Conservation (phyloP, 257 asterid species). For the Scutellaria minor region DNA sequence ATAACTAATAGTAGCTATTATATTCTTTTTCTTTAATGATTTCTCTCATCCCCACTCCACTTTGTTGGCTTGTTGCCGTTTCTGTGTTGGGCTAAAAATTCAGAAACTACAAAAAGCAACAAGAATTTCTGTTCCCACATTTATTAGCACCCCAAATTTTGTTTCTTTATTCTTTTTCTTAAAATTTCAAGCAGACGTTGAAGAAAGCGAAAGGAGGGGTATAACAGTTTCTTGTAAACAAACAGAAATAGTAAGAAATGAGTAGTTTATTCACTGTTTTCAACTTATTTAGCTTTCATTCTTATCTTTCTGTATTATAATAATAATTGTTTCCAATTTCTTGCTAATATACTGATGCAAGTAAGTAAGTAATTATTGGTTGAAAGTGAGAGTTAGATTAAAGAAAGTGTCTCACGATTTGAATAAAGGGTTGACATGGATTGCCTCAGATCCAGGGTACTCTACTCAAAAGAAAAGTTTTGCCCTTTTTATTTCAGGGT, state of each 20-base stretch:
- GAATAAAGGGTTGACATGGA: slow-evolving; percentile 62
- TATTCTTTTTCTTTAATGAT: slow-evolving; percentile 34
- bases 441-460: slow-evolving; percentile 97
- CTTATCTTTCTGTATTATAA: slow-evolving; percentile 6
- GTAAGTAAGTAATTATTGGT: slow-evolving; percentile 42
- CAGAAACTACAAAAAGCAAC: slow-evolving; percentile 18
- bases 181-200: slow-evolving; percentile 40
- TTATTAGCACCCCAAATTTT: slow-evolving; percentile 6
- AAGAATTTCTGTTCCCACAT: slow-evolving; percentile 8
- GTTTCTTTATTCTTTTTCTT: slow-evolving; percentile 29
- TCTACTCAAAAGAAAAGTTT: slow-evolving; percentile 42
- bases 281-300: slow-evolving; percentile 25
- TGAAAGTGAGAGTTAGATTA: slow-evolving; percentile 47
- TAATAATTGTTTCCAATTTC: slow-evolving; percentile 22
- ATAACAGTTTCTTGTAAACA: slow-evolving; percentile 23
- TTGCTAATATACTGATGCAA: slow-evolving; percentile 35
- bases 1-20: slow-evolving; percentile 20
- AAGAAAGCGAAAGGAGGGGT: slow-evolving; percentile 42
- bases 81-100: slow-evolving; percentile 20
- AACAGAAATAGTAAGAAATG: slow-evolving; percentile 28
- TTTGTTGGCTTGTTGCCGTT: slow-evolving; percentile 36
- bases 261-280: slow-evolving; percentile 29
- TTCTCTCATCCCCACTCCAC: slow-evolving; percentile 33
- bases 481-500: slow-evolving; percentile 58
- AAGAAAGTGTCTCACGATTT: slow-evolving; percentile 45